Evolutionary conservation across 2,329 filamentous ascomycete genomes (phyloP).

Genomic region (Fusarium pseudograminearum): DNA sequence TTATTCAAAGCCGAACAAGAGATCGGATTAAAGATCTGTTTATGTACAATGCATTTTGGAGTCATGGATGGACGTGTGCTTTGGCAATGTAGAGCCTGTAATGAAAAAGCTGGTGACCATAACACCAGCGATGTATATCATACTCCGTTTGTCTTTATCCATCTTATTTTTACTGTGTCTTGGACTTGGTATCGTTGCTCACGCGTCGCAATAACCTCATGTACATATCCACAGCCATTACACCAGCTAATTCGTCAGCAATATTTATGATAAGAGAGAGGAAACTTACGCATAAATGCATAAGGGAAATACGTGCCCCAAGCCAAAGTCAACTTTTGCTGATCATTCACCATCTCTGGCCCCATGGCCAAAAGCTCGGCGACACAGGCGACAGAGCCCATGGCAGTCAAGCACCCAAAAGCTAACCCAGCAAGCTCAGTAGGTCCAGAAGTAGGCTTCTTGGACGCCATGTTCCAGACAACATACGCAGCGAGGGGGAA

Average conservation of each 20-base stretch:
- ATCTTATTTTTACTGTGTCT: conserved; percentile 46
- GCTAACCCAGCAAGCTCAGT: conserved; percentile 64
- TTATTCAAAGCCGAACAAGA: conserved; percentile 59
- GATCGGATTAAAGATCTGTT: conserved; percentile 56
- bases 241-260: conserved; percentile 55
- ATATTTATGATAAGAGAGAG: not conserved
- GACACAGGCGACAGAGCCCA: conserved; percentile 65
- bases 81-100: conserved; percentile 29
- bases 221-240: conserved; percentile 68
- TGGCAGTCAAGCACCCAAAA: conserved; percentile 63
- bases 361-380: conserved; percentile 65
- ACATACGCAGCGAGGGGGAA: conserved; percentile 65
- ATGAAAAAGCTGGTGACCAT: conserved; percentile 25
- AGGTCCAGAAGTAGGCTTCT: conserved; percentile 52
- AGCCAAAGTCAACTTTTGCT: conserved; percentile 61
- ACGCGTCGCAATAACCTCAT: conserved; percentile 61
- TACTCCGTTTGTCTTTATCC: not conserved
- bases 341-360: conserved; percentile 56
- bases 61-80: conserved; percentile 31
- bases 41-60: conserved; percentile 41
- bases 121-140: conserved; percentile 25
- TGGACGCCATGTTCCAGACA: conserved; percentile 54
- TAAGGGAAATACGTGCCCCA: conserved; percentile 66
- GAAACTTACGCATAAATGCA: conserved; percentile 63
- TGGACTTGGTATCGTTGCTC: conserved; percentile 53